Evolutionary conservation across 202 grass and related monocot species (phyloP), one percentile per base, ranked within the genome.

Genomic region (Elaeis oleifera): DNA sequence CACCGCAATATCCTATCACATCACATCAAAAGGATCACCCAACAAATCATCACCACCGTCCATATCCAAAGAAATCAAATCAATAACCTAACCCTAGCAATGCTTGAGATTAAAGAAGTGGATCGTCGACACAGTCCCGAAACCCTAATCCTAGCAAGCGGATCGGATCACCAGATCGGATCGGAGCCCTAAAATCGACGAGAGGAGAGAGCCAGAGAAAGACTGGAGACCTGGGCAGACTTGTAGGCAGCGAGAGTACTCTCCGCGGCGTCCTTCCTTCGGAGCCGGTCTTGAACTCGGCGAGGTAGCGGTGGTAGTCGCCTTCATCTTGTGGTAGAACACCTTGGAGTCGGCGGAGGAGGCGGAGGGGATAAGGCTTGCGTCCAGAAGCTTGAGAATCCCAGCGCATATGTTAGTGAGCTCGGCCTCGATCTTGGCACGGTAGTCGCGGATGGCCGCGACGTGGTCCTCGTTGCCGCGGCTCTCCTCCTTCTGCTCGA

Each of bases 311-410:
- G 54, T 70, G 36, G 36, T 70, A 70, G 32, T 70, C 67, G 31
- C 67, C 36, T 70, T 59, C 67, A 70, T 70, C 54, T 70, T 70
- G 22, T 18, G 53, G 67, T 70, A 70, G 54, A 59, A 70, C 13
- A 70, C 67, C 54, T 50, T 58, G 32, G 67, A 70, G 36, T 70
- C 67, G 8, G 54, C 32, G 54, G 15, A 3, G 22, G 39, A 19
- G 20, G 61, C 61, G 44, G 61, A 49, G 39, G 61, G 61, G 18
- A 64, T 19, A 48, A 64, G 61, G 61, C 61, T 18, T 16, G 36
- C 1, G 21, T 64, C 48, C 17, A 64, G 20, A 11, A 64, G 48
- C 14, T 39, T 36, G 19, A 64, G 44, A 20, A 64, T 51, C 20
- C 61, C 48, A 5, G 20, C 44, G 48, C 61, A 64, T 18, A 64